Base-by-base conservation (phyloP, 2,329 filamentous ascomycete species). In the Xylaria sp. region DNA sequence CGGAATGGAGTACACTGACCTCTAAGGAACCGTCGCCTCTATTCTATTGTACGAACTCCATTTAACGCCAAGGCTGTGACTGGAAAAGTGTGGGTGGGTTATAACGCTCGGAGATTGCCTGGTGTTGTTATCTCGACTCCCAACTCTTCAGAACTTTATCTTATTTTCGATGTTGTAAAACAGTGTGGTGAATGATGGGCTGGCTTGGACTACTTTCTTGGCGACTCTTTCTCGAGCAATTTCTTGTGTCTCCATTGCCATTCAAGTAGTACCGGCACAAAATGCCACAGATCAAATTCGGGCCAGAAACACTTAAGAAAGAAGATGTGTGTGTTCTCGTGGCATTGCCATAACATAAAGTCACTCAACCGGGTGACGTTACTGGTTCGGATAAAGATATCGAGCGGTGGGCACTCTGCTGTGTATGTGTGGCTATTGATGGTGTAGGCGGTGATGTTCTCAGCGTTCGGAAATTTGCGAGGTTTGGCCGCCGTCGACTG, bases 271-370 rank as follows among this genome's bases (percentile, higher is more conserved):
- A 99, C 94, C 9, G 95, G 96, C 20, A 99, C 81, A 80, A 98
- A 98, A 68, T 94, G 89, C 90, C 94, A 95, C 4, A 99, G 86
- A 78, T 97, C 94, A 75, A 99, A 98, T 71, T 98, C 94, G 1
- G 96, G 96, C 96, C 96, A 99, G 71, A 97, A 85, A 72, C 93
- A 96, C 75, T 97, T 89, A 66, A 98, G 82, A 79, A 98, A 99
- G 68, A 97, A 93, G 72, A 99, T 92, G 69, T 97, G 92, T 0
- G 96, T 98, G 72, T 95, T 86, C 78, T 97, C 89, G 78, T 98
- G 94, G 76, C 93, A 96, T 81, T 99, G 96, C 96, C 96, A 99
- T 41, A 99, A 89, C 94, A 99, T 96, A 76, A 98, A 99, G 79
- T 99, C 96, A 78, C 94, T 98, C 68, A 99, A 84, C 58, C 96